These are phyloP conservation scores for Tirmania nivea DNA, from an alignment of 495 filamentous ascomycete species.

Conservation along the genomic window DNA sequence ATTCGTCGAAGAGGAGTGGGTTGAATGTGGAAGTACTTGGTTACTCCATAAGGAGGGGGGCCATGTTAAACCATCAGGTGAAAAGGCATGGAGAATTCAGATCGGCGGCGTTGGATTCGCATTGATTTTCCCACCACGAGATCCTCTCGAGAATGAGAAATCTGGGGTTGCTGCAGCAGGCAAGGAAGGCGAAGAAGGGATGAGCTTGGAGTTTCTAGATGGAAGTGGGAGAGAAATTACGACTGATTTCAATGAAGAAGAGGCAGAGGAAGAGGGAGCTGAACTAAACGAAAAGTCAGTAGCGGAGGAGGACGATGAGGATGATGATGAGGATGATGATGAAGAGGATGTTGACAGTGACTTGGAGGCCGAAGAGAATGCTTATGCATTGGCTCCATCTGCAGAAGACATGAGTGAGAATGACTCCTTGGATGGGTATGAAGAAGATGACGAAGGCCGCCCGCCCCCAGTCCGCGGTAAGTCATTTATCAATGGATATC, in stretches of 20 bases:
- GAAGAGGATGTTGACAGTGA: not conserved
- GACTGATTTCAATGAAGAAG: not conserved
- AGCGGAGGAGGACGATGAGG: not conserved
- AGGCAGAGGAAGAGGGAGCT: not conserved
- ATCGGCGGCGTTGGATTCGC: slow-evolving; percentile 18
- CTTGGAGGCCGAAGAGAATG: not conserved
- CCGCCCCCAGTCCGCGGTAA: not conserved
- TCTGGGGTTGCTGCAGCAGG: not conserved
- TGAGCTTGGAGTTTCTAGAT: not conserved
- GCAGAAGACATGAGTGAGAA: not conserved
- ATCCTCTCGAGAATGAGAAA: not conserved
- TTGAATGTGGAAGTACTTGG: slow-evolving; percentile 14
- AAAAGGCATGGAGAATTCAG: not conserved
- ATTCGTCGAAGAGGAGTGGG: slow-evolving; percentile 51
- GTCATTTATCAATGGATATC: not conserved
- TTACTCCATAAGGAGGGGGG: slow-evolving; percentile 7
- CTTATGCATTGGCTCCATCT: not conserved
- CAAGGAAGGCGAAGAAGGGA: not conserved
- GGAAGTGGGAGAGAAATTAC: not conserved
- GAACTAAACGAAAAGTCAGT: not conserved
- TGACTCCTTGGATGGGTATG: not conserved
- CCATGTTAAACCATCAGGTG: not conserved
- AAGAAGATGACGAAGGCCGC: not conserved
- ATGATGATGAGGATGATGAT: not conserved
- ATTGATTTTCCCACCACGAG: slow-evolving; percentile 5